Evolutionary conservation across 371 early-diverging fungal genomes (phyloP).

Genomic region (Mucor plumbeus): DNA sequence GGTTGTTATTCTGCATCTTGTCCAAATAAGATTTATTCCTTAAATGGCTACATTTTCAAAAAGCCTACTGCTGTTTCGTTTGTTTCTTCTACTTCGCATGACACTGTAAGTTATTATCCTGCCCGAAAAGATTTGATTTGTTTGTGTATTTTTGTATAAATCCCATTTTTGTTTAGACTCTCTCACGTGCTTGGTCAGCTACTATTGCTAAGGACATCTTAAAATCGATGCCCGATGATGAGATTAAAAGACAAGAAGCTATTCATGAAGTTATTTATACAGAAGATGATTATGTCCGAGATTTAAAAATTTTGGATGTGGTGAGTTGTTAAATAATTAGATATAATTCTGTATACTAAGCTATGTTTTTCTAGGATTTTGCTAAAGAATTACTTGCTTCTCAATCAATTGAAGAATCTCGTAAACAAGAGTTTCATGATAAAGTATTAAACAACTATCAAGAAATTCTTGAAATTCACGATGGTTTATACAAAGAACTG

Average conservation of each 20-base stretch:
- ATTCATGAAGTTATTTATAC: conserved; percentile 92
- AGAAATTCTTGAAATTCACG: conserved; percentile 76
- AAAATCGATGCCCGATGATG: conserved; percentile 73
- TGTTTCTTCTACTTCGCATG: conserved; percentile 44
- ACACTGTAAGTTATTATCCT: conserved; percentile 36
- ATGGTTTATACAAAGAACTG: conserved; percentile 72
- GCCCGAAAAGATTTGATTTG: not conserved
- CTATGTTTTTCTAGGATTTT: conserved; percentile 28
- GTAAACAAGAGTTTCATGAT: conserved; percentile 72
- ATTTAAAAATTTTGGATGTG: conserved; percentile 55
- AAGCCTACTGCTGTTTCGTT: conserved; percentile 20
- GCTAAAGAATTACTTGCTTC: conserved; percentile 38
- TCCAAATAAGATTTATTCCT: conserved; percentile 33
- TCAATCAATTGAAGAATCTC: conserved; percentile 60
- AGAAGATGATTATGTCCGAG: conserved; percentile 90
- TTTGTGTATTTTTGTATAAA: not conserved
- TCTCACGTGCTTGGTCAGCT: conserved; percentile 71
- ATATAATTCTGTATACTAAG: not conserved
- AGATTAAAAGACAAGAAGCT: conserved; percentile 90
- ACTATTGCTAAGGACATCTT: conserved; percentile 76
- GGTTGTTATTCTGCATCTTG: conserved; percentile 51
- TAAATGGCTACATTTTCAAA: conserved; percentile 11
- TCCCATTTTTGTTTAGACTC: conserved; percentile 32
- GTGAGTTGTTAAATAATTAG: conserved; percentile 16
- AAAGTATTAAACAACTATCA: conserved; percentile 83